A percentile compares a stretch with the other conserved stretches of the same genome.
Conservation (phyloP, 352 stramenopile species). For the Pythium sukuiense region DNA sequence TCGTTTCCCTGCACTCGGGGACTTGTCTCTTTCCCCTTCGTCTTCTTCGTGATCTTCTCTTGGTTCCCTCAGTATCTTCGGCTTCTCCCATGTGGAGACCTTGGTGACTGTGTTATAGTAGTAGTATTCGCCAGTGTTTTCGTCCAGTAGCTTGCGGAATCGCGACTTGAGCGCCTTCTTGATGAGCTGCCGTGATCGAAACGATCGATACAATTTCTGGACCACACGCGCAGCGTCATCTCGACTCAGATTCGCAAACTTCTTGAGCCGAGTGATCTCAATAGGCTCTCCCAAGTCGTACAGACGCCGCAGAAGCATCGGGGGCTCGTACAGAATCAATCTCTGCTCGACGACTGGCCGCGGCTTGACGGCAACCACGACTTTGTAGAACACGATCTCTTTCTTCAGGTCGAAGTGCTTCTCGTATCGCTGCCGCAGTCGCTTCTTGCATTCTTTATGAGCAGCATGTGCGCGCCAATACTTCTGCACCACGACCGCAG, state of each 20-base stretch:
- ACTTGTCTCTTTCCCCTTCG: neutral
- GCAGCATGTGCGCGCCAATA: slow-evolving; percentile 35
- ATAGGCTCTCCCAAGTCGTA: slow-evolving; percentile 68
- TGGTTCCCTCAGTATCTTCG: slow-evolving; percentile 35
- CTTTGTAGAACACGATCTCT: slow-evolving; percentile 55
- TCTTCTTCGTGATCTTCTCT: slow-evolving; percentile 19
- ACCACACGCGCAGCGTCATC: slow-evolving; percentile 60
- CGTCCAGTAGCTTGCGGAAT: slow-evolving; percentile 63
- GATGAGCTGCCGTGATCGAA: slow-evolving; percentile 41
- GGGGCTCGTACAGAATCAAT: slow-evolving; percentile 25
- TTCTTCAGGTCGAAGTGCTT: slow-evolving; percentile 69
- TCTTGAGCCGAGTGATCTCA: slow-evolving; percentile 53
- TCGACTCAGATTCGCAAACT: slow-evolving; percentile 43
- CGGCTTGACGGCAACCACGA: slow-evolving; percentile 23
- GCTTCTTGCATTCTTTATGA: slow-evolving; percentile 30
- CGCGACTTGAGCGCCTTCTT: slow-evolving; percentile 44
- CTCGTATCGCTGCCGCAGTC: slow-evolving; percentile 47
- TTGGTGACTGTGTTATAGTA: slow-evolving; percentile 79
- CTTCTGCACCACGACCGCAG: slow-evolving; percentile 46
- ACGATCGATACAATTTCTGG: slow-evolving; percentile 48
- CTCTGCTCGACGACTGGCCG: slow-evolving; percentile 3
- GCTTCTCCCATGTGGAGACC: slow-evolving; percentile 68
- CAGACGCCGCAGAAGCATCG: slow-evolving; percentile 44
- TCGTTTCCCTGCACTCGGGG: neutral
- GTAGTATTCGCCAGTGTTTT: slow-evolving; percentile 46